Evolutionary conservation across 1,284 basidiomycete species (phyloP).

Genomic region (Moniliella sp.): DNA sequence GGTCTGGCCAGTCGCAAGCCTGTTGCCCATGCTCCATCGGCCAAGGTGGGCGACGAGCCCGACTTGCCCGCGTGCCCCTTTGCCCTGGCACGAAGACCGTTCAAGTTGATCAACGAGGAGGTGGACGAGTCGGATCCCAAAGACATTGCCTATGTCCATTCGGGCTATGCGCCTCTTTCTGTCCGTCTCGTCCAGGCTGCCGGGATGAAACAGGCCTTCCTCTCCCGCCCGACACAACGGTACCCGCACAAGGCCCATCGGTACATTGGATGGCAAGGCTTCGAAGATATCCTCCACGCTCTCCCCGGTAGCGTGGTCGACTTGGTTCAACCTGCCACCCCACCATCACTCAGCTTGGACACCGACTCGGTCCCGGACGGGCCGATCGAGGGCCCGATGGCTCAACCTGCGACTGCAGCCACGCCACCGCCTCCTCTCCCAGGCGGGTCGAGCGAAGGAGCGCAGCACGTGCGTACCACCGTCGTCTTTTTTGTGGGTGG

Average conservation of each 20-base stretch:
- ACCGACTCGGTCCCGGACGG: no score
- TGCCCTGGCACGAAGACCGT: conserved; percentile 50
- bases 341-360: conserved; percentile 1
- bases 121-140: conserved; percentile 49
- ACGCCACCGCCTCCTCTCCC: background rate
- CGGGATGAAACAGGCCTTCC: conserved; percentile 64
- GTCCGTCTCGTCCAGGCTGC: conserved; percentile 77
- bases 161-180: conserved; percentile 82
- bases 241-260: conserved; percentile 48
- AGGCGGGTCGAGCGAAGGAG: conserved; percentile 28
- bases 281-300: conserved; percentile 62
- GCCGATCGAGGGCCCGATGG: no score
- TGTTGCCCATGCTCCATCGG: background rate
- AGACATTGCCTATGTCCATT: conserved; percentile 86
- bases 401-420: no score
- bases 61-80: conserved; percentile 17
- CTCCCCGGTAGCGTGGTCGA: conserved; percentile 73
- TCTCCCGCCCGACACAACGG: conserved; percentile 26
- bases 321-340: conserved; percentile 41
- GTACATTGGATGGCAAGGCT: conserved; percentile 83
- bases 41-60: background rate
- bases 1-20: conserved; percentile 1
- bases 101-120: conserved; percentile 82
- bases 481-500: conserved; percentile 96
- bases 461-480: conserved; percentile 46